A percentile compares a stretch with the other conserved stretches of the same genome.
Conservation (phyloP, 352 stramenopile genomes). For the Globisporangium abappressorium region DNA sequence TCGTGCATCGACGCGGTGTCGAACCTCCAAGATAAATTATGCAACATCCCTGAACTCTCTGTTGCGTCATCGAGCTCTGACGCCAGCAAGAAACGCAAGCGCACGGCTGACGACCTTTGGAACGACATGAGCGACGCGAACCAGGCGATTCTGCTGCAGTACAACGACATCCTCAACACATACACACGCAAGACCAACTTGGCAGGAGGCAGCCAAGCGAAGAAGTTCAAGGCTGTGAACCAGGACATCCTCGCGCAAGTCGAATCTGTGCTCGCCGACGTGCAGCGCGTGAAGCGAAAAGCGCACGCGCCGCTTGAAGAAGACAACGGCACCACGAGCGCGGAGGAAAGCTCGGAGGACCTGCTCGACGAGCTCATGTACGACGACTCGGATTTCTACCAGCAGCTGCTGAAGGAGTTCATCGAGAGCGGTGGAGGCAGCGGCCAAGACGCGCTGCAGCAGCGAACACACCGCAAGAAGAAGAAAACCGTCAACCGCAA, state of each 20-base stretch:
- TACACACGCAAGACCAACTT: constrained; percentile 75
- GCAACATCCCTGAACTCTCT: constrained; percentile 58
- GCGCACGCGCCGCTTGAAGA: constrained; percentile 62
- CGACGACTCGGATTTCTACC: constrained; percentile 86
- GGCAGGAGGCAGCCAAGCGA: constrained; percentile 54
- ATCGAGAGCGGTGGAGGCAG: constrained; percentile 71
- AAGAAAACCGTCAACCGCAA: constrained; percentile 88
- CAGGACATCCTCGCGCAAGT: constrained; percentile 84
- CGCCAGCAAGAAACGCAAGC: constrained; percentile 63
- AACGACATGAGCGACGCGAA: constrained; percentile 39
- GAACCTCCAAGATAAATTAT: constrained; percentile 60
- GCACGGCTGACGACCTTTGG: constrained; percentile 59
- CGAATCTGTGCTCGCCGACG: constrained; percentile 78
- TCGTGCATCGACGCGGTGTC: constrained; percentile 62
- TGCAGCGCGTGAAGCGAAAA: constrained; percentile 81
- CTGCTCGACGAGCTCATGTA: constrained; percentile 83
- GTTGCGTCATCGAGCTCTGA: constrained; percentile 9
- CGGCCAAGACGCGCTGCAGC: constrained; percentile 43
- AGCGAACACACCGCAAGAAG: constrained; percentile 77
- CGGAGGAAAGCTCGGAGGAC: constrained; percentile 40
- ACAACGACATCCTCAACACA: constrained; percentile 82
- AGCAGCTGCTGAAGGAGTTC: constrained; percentile 88
- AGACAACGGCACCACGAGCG: constrained; percentile 31
- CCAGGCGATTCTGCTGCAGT: constrained; percentile 55
- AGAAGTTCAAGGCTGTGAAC: constrained; percentile 89